Evolutionary conservation across 2,329 filamentous ascomycete species (phyloP).

Genomic region (Aspergillus carbonarius): DNA sequence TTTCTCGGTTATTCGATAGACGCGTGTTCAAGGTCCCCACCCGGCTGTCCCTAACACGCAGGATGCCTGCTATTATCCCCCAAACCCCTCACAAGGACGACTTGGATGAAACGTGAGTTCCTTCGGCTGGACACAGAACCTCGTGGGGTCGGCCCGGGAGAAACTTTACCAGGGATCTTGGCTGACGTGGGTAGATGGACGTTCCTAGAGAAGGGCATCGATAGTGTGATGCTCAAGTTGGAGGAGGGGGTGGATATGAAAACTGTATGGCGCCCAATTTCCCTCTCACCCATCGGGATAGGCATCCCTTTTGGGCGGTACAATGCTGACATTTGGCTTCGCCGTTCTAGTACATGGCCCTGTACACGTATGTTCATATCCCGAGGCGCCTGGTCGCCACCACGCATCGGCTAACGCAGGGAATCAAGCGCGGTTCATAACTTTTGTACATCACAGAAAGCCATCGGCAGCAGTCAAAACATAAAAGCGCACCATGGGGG

Average conservation of each 20-base stretch:
- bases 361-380: constrained; percentile 69
- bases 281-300: not conserved
- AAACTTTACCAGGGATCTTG: not conserved
- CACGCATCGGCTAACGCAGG: constrained; percentile 10
- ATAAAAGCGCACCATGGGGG: constrained; percentile 69
- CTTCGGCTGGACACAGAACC: not conserved
- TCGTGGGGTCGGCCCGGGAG: not conserved
- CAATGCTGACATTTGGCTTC: constrained; percentile 17
- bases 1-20: not conserved
- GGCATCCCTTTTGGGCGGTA: not conserved
- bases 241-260: constrained; percentile 92
- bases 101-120: constrained; percentile 60
- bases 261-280: constrained; percentile 56
- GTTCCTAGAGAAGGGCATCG: constrained; percentile 83
- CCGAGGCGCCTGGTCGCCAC: not conserved
- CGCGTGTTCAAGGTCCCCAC: not conserved
- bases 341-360: constrained; percentile 75
- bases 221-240: constrained; percentile 89
- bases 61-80: constrained; percentile 41
- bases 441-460: constrained; percentile 98
- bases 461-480: constrained; percentile 60
- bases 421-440: constrained; percentile 80
- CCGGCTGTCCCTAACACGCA: constrained; percentile 12
- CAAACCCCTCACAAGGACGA: constrained; percentile 57
- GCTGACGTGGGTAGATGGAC: constrained; percentile 65